These are phyloP conservation scores for Boeremia exigua DNA, from an alignment of 2,329 filamentous ascomycete genomes.

Conservation along the genomic window DNA sequence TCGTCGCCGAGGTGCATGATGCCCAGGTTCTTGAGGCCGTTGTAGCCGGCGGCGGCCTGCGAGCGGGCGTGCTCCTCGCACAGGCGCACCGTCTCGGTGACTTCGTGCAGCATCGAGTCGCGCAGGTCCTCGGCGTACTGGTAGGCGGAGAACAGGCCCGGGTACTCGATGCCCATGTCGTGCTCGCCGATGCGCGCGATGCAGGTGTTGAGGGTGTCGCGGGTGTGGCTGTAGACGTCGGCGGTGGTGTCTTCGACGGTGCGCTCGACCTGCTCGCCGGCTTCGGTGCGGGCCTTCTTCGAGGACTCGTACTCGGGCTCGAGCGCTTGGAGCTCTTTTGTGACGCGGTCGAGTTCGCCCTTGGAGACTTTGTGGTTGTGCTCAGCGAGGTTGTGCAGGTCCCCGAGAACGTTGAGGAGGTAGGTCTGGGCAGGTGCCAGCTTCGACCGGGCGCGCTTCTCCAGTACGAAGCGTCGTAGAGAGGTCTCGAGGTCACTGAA, in stretches of 20 bases:
- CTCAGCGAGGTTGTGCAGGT: slow-evolving; percentile 79
- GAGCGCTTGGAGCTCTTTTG: slow-evolving; percentile 77
- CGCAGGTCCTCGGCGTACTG: slow-evolving; percentile 94
- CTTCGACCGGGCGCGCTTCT: slow-evolving; percentile 94
- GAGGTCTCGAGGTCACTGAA: slow-evolving; percentile 91
- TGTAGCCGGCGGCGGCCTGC: slow-evolving; percentile 80
- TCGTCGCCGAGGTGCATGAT: slow-evolving; percentile 87
- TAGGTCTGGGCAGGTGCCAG: slow-evolving; percentile 95
- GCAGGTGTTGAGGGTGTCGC: slow-evolving; percentile 73
- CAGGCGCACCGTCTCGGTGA: slow-evolving; percentile 75
- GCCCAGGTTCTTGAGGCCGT: slow-evolving; percentile 85
- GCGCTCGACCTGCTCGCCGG: slow-evolving; percentile 80
- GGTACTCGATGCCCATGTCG: slow-evolving; percentile 83
- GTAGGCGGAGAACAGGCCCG: slow-evolving; percentile 83
- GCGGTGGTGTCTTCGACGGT: slow-evolving; percentile 85
- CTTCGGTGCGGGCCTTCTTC: slow-evolving; percentile 77
- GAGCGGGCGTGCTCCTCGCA: slow-evolving; percentile 87
- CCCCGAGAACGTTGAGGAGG: slow-evolving; percentile 88
- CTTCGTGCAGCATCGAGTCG: slow-evolving; percentile 86
- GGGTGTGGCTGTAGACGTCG: slow-evolving; percentile 84
- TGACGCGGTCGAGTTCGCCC: slow-evolving; percentile 82
- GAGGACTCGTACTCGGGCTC: slow-evolving; percentile 86
- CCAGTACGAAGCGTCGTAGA: slow-evolving; percentile 88
- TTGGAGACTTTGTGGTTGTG: slow-evolving; percentile 90
- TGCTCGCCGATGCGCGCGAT: slow-evolving; percentile 78